Evolutionary conservation across 1,284 basidiomycete species (phyloP).

Genomic region (Trametes polyzona): DNA sequence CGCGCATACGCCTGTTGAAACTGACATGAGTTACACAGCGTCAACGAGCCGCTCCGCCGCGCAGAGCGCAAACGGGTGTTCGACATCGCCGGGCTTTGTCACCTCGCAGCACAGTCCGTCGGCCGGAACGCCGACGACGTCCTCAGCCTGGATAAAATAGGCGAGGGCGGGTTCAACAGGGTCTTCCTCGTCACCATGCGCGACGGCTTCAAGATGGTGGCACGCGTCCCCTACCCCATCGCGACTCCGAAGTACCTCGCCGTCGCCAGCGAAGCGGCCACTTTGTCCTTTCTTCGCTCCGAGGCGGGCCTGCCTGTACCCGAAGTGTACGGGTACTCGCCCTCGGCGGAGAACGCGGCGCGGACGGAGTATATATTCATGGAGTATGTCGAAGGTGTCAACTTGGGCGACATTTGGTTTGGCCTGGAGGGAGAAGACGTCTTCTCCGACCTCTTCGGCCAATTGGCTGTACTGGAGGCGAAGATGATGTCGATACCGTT

Average conservation of each 20-base stretch:
- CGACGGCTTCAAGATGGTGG: slow-evolving; percentile 48
- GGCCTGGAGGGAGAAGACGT: slow-evolving; percentile 45
- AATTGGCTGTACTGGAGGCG: slow-evolving; percentile 52
- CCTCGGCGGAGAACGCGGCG: slow-evolving; percentile 50
- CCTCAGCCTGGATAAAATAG: slow-evolving; percentile 43
- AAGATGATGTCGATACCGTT: slow-evolving; percentile 54
- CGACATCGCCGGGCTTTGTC: slow-evolving; percentile 45
- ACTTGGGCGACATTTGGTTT: slow-evolving; percentile 49
- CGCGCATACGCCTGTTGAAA: slow-evolving; percentile 30
- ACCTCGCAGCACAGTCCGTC: slow-evolving; percentile 52
- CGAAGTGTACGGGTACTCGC: slow-evolving; percentile 54
- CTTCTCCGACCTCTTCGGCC: slow-evolving; percentile 45
- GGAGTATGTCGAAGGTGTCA: slow-evolving; percentile 50
- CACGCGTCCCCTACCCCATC: slow-evolving; percentile 51
- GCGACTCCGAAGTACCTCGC: slow-evolving; percentile 48
- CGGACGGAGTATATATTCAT: slow-evolving; percentile 57
- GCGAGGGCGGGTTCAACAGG: slow-evolving; percentile 49
- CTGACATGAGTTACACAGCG: slow-evolving; percentile 37
- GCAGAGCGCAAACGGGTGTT: slow-evolving; percentile 45
- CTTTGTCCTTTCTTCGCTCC: slow-evolving; percentile 51
- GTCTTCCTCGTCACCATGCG: slow-evolving; percentile 50
- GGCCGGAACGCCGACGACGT: slow-evolving; percentile 39
- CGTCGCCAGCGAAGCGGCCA: slow-evolving; percentile 57
- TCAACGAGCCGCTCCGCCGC: slow-evolving; percentile 49
- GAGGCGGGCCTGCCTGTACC: slow-evolving; percentile 50